A percentile compares a stretch with the other conserved stretches of the same genome.
phyloP scores from a whole-genome alignment of 305 asterid genomes.

The Withania somnifera region DNA sequence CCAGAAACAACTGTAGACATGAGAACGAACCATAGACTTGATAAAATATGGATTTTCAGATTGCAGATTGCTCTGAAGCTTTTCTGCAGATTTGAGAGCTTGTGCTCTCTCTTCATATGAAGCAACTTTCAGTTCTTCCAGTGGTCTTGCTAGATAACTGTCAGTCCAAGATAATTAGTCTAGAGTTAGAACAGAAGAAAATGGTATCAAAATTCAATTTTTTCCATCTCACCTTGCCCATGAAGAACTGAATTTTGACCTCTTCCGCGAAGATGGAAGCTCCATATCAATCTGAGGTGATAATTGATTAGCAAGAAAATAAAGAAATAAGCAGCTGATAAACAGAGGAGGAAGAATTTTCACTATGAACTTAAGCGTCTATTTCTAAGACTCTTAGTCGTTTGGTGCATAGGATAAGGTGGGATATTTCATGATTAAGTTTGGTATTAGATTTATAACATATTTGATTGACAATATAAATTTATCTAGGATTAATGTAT shows the following conservation, averaged over 20 bases:
- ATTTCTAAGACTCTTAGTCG: not conserved
- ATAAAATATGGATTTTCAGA: slow-evolving; percentile 41
- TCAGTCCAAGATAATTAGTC: not conserved
- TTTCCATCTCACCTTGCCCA: slow-evolving; percentile 48
- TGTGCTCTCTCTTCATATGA: slow-evolving; percentile 40
- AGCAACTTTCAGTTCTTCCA: slow-evolving; percentile 58
- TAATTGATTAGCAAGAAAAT: not conserved
- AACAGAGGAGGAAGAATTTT: not conserved
- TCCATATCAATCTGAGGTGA: slow-evolving; percentile 34
- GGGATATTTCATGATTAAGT: too few species aligned
- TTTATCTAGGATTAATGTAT: too few species aligned
- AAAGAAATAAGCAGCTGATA: not conserved
- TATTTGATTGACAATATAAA: too few species aligned
- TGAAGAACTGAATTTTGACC: slow-evolving; percentile 40
- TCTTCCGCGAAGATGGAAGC: slow-evolving; percentile 34
- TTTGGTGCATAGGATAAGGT: too few species aligned
- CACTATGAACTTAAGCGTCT: not conserved
- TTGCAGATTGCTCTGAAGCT: slow-evolving; percentile 44
- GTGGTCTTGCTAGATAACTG: slow-evolving; percentile 76
- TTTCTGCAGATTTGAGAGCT: slow-evolving; percentile 49
- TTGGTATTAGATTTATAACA: too few species aligned
- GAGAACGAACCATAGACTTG: slow-evolving; percentile 63
- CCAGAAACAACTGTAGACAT: slow-evolving; percentile 91
- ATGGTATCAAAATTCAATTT: not conserved
- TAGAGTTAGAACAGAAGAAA: not conserved